Base-by-base conservation (phyloP, 129 eudicot genomes). In the Chrysanthemum makinoi region DNA sequence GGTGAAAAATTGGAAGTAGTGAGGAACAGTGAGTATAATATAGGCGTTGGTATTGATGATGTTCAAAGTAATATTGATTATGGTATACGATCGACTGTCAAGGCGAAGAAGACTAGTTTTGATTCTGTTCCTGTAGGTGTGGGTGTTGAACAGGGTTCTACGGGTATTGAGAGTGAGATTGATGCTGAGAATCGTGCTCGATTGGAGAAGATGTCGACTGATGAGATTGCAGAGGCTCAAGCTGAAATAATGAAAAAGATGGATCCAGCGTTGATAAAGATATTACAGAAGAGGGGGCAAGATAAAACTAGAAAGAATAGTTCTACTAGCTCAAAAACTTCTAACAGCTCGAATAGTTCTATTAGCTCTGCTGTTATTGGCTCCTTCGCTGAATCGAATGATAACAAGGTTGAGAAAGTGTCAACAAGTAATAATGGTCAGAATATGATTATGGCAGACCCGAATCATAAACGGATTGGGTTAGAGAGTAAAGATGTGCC, bases 221-320 rank as follows among this genome's bases (percentile, higher is more conserved):
- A 90, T 48, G 97, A 90, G 76, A 90, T 95, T 81, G 83, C 89
- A 17, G 97, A 95, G 68, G 97, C 97, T 33, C 94, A 81, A 70
- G 86, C 80, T 72, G 97, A 88, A 65, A 70, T 95, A 81, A 77
- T 77, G 85, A 78, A 82, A 39, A 89, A 84, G 83, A 73, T 94
- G 75, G 78, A 72, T 65, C 98, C 98, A 5, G 80, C 70, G 67
- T 66, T 89, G 62, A 61, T 93, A 48, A 68, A 85, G 65, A 75
- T 79, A 17, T 74, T 93, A 28, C 89, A 75, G 70, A 85, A 72
- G 30, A 72, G 91, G 43, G 95, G 86, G n/a, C 82, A 75, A 65
- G 68, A 82, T 24, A 92, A 85, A 79, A 66, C 73, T 74, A 82
- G 73, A 65, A 81, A 80, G 70, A 72, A 80, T 70, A 80, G 68